These are phyloP conservation scores for Amaranthus cruentus DNA, from an alignment of 148 eudicot genomes.

Conservation along the genomic window DNA sequence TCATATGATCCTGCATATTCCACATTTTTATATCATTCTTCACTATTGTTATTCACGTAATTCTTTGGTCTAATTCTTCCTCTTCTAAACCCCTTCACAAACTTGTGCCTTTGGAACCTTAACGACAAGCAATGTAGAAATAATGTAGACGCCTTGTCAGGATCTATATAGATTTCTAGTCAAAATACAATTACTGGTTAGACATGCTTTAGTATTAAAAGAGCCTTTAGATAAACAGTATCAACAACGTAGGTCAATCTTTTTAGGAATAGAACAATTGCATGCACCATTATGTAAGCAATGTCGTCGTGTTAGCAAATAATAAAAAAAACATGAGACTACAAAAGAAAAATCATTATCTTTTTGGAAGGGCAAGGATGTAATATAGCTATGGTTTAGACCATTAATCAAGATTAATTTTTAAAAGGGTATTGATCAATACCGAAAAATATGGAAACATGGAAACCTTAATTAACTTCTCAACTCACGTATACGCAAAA, in stretches of 20 bases:
- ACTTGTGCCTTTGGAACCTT: constrained; percentile 1
- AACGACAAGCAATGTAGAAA: background rate
- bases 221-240: background rate
- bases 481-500: constrained; percentile 1
- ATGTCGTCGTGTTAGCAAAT: background rate
- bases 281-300: constrained; percentile 4
- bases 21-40: too few species aligned
- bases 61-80: too few species aligned
- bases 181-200: too few species aligned
- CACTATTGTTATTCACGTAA: too few species aligned
- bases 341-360: too few species aligned
- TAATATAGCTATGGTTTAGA: background rate
- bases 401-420: background rate
- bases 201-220: too few species aligned
- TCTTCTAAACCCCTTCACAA: background rate
- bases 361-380: background rate
- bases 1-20: too few species aligned
- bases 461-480: background rate
- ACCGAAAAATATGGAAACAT: constrained; percentile 1
- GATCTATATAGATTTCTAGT: too few species aligned
- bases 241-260: background rate
- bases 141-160: constrained; percentile 1
- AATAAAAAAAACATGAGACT: background rate
- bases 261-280: background rate
- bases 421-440: background rate